Percentiles rank a stretch among this genome's conserved stretches.
Evolutionary conservation across 176 grass and related monocot genomes (phyloP).

Genomic region (Triticum monococcum): DNA sequence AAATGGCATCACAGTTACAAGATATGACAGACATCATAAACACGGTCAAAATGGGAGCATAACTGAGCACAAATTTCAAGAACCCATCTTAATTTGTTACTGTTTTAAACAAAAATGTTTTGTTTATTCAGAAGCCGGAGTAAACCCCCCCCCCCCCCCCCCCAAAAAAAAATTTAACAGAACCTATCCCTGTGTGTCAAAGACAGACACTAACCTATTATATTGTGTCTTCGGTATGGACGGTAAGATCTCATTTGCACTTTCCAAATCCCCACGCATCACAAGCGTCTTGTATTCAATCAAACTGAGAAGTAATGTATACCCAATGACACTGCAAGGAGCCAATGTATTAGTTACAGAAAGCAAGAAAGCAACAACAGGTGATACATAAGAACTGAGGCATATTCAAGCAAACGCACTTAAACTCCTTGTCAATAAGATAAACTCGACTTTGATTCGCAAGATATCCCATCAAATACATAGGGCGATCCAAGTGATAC

Average conservation of each 20-base stretch:
- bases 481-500: slow-evolving; percentile 98
- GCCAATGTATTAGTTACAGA: slow-evolving; percentile 42
- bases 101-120: background rate
- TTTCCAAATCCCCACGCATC: slow-evolving; percentile 95
- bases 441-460: slow-evolving; percentile 91
- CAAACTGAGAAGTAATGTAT: slow-evolving; percentile 96
- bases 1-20: background rate
- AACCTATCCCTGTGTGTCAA: slow-evolving; percentile 2
- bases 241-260: slow-evolving; percentile 82
- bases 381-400: background rate
- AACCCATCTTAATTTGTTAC: background rate
- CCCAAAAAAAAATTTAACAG: background rate
- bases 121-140: background rate
- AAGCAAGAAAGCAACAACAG: slow-evolving; percentile 40
- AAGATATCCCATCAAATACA: slow-evolving; percentile 99
- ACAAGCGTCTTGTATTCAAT: slow-evolving; percentile 98
- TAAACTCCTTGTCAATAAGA: slow-evolving; percentile 99
- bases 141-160: too few relatives aligned
- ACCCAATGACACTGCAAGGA: slow-evolving; percentile 86
- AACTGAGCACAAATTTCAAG: slow-evolving; percentile 16
- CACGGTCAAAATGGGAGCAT: background rate
- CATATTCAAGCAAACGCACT: slow-evolving; percentile 53
- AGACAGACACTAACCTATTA: slow-evolving; percentile 61
- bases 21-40: background rate
- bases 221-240: slow-evolving; percentile 89